Evolutionary conservation across 129 eudicot genomes (phyloP).

Genomic region (Saussurea involucrata): DNA sequence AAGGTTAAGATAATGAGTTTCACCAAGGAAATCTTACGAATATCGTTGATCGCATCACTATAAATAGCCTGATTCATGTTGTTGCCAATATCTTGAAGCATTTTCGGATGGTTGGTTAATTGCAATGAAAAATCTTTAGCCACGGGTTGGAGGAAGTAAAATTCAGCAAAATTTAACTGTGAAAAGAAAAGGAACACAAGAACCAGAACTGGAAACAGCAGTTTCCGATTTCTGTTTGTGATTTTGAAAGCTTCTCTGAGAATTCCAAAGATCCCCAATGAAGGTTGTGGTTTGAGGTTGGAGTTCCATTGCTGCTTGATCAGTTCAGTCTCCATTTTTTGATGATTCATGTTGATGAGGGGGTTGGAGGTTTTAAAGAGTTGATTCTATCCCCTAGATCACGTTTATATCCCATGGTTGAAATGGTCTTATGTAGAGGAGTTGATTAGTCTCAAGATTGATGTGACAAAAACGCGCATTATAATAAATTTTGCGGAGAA

Average conservation of each 20-base stretch:
- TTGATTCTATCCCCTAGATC: neutral
- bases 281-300: neutral
- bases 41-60: neutral
- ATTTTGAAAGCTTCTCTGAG: slow-evolving; percentile 25
- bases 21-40: neutral
- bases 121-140: slow-evolving; percentile 2
- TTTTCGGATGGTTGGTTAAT: neutral
- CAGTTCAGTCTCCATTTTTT: slow-evolving; percentile 4
- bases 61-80: neutral
- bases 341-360: neutral
- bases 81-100: neutral
- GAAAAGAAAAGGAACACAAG: slow-evolving; percentile 27
- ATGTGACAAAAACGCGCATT: neutral
- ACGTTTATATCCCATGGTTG: neutral
- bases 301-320: slow-evolving; percentile 11
- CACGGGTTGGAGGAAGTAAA: slow-evolving; percentile 11
- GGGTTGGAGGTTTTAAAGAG: slow-evolving; percentile 8
- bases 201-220: slow-evolving; percentile 9
- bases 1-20: neutral
- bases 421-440: neutral
- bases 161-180: slow-evolving; percentile 7
- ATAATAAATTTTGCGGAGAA: neutral
- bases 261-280: slow-evolving; percentile 25
- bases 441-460: neutral
- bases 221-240: slow-evolving; percentile 2